phyloP scores from a whole-genome alignment of 2,329 filamentous ascomycete species.

The Aspergillus brasiliensis region DNA sequence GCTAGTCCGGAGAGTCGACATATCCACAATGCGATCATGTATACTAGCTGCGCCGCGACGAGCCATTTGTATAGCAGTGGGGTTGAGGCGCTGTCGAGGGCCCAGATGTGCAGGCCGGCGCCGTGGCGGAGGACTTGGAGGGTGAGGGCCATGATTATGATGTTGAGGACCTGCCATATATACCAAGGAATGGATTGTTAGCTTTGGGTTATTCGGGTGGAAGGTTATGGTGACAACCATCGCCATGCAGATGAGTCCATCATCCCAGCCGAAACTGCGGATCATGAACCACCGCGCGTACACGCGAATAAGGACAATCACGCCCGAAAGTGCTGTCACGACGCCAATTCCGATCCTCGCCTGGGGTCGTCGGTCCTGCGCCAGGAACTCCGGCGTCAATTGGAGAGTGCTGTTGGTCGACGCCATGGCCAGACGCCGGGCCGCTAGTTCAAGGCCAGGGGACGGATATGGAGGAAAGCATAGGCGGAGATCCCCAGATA shows the following conservation, averaged over 20 bases:
- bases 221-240: too few relatives aligned
- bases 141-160: constrained; percentile 16
- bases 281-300: constrained; percentile 16
- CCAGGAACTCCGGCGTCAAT: constrained; percentile 3
- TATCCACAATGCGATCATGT: constrained; percentile 21
- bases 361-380: constrained; percentile 2
- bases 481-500: not conserved
- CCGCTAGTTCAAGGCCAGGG: not conserved
- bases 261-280: constrained; percentile 21
- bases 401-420: not conserved
- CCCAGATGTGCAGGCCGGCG: constrained; percentile 18
- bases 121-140: constrained; percentile 17
- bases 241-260: constrained; percentile 18
- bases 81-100: constrained; percentile 1
- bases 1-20: constrained; percentile 24
- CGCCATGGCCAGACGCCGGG: not conserved
- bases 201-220: too few relatives aligned
- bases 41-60: constrained; percentile 21
- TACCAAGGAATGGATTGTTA: too few relatives aligned
- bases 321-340: constrained; percentile 13
- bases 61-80: constrained; percentile 25
- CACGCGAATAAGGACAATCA: constrained; percentile 13
- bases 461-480: not conserved
- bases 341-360: constrained; percentile 28
- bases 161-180: constrained; percentile 11